phyloP scores from a whole-genome alignment of 108 stramenopile species.

The Seminavis robusta region DNA sequence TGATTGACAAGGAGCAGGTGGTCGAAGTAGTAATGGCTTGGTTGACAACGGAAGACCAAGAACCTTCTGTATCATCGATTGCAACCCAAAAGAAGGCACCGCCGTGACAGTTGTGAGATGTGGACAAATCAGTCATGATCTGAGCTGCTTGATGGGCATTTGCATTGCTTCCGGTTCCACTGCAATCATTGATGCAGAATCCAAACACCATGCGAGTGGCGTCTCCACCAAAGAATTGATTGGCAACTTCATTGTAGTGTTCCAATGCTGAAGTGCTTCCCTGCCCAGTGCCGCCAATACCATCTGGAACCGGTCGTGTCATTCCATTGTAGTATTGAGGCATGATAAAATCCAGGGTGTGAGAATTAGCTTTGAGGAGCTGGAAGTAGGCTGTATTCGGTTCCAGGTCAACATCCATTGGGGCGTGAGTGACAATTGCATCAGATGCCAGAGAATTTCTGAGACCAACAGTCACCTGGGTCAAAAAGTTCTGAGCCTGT shows the following conservation, averaged over 20 bases:
- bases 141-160: conserved; percentile 25
- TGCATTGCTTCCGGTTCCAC: conserved; percentile 27
- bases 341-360: conserved; percentile 46
- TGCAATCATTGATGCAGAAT: conserved; percentile 53
- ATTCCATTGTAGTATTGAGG: conserved; percentile 60
- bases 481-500: conserved; percentile 40
- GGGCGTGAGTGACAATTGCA: conserved; percentile 53
- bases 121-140: conserved; percentile 24
- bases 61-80: conserved; percentile 28
- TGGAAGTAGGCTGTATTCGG: conserved; percentile 41
- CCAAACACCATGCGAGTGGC: conserved; percentile 50
- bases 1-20: too few species aligned
- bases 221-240: conserved; percentile 41
- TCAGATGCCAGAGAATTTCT: conserved; percentile 32
- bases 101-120: conserved; percentile 35
- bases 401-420: conserved; percentile 52
- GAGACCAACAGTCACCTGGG: conserved; percentile 33
- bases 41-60: conserved; percentile 28
- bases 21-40: too few species aligned
- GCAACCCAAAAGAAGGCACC: conserved; percentile 63
- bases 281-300: conserved; percentile 16
- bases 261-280: conserved; percentile 14
- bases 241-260: conserved; percentile 29
- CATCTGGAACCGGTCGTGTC: conserved; percentile 34
- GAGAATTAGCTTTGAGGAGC: conserved; percentile 23